These are phyloP conservation scores for Ustilago trichophora DNA, from an alignment of 1,284 basidiomycete genomes.

Conservation along the genomic window DNA sequence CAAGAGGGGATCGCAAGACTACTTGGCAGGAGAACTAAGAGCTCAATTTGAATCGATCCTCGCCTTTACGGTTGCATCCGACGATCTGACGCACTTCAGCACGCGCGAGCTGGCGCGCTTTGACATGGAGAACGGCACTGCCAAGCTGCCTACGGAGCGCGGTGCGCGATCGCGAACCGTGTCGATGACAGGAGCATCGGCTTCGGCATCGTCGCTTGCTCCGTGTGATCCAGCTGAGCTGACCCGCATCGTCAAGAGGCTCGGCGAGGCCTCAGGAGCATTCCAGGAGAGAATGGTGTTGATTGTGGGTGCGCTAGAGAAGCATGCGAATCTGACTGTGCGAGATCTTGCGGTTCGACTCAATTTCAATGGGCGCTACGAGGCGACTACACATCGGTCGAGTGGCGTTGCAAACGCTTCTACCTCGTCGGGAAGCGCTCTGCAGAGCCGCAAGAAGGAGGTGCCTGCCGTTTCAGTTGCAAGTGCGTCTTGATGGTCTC, in stretches of 20 bases:
- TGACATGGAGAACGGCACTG: conserved; percentile 36
- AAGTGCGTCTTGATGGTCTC: not conserved
- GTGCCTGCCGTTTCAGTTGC: conserved; percentile 6
- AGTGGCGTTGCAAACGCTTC: conserved; percentile 2
- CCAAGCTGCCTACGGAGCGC: conserved; percentile 21
- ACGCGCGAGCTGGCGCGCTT: conserved; percentile 54
- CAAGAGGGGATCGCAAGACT: conserved; percentile 49
- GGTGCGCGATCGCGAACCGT: conserved; percentile 32
- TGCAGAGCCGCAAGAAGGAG: conserved; percentile 23
- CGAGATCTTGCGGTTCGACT: conserved; percentile 53
- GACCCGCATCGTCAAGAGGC: conserved; percentile 29
- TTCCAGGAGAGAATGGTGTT: conserved; percentile 58
- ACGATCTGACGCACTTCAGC: conserved; percentile 53
- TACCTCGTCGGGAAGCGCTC: conserved; percentile 2
- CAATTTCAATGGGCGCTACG: conserved; percentile 62
- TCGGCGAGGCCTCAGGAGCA: conserved; percentile 31
- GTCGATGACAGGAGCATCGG: conserved; percentile 15
- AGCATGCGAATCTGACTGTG: conserved; percentile 62
- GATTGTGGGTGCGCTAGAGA: conserved; percentile 57
- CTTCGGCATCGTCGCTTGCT: too few species aligned
- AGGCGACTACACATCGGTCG: conserved; percentile 21
- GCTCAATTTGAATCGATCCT: conserved; percentile 59
- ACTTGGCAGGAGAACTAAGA: conserved; percentile 58
- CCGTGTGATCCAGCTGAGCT: conserved; percentile 35
- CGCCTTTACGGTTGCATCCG: conserved; percentile 48